phyloP scores from a whole-genome alignment of 2,329 filamentous ascomycete species.

The Fusarium caatingaense region DNA sequence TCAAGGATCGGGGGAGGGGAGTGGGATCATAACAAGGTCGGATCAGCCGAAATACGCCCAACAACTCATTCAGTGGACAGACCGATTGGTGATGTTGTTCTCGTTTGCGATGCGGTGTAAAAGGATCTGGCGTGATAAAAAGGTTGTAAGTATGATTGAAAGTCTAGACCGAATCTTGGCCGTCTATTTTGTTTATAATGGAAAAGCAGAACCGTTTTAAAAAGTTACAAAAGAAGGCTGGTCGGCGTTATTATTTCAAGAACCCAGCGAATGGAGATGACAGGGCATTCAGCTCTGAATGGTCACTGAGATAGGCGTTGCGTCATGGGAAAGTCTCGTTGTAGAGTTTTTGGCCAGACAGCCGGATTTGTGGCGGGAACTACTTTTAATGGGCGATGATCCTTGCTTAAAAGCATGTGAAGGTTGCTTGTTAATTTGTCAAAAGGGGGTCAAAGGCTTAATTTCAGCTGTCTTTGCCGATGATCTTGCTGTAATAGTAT shows the following conservation, averaged over 20 bases:
- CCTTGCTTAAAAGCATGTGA: conserved; percentile 42
- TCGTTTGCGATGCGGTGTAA: conserved; percentile 35
- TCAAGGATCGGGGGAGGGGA: conserved; percentile 10
- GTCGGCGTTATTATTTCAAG: conserved; percentile 1
- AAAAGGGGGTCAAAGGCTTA: conserved; percentile 22
- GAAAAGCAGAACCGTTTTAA: conserved; percentile 2
- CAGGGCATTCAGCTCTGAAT: conserved; percentile 25
- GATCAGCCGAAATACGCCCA: conserved; percentile 24
- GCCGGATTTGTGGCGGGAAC: conserved; percentile 39
- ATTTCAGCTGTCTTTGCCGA: conserved; percentile 1
- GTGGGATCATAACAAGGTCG: conserved; percentile 27
- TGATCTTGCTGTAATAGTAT: conserved; percentile 16
- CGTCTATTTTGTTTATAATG: conserved; percentile 19
- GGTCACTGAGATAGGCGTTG: conserved; percentile 30
- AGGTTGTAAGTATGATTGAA: background rate
- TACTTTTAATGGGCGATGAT: conserved; percentile 26
- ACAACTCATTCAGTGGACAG: conserved; percentile 21
- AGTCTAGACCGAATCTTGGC: conserved; percentile 18
- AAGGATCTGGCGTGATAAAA: conserved; percentile 25
- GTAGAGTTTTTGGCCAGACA: conserved; percentile 29
- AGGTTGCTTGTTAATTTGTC: conserved; percentile 9
- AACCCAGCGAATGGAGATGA: conserved; percentile 10
- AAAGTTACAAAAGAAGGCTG: conserved; percentile 8
- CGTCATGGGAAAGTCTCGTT: conserved; percentile 37
- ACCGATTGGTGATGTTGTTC: conserved; percentile 23